Conservation (phyloP, 2,329 filamentous ascomycete species). For the Seiridium cupressi region DNA sequence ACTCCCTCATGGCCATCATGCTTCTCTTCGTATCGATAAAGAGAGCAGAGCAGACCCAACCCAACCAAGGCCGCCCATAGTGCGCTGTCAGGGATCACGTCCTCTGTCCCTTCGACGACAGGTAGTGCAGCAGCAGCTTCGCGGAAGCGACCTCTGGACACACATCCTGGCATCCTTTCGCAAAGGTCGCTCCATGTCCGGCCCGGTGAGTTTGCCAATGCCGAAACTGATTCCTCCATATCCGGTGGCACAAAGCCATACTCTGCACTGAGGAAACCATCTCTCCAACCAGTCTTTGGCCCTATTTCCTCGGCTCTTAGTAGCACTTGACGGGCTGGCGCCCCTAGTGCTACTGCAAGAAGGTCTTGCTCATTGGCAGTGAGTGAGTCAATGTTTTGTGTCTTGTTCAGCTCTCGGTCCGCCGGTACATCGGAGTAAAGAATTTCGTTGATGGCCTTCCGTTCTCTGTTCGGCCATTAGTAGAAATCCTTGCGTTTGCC, state of each 20-base stretch:
- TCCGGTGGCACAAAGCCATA: slow-evolving; percentile 52
- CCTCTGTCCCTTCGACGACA: slow-evolving; percentile 45
- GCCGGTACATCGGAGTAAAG: slow-evolving; percentile 43
- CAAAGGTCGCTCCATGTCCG: slow-evolving; percentile 55
- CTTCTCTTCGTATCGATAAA: slow-evolving; percentile 51
- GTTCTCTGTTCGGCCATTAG: slow-evolving; percentile 30
- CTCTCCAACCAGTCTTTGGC: slow-evolving; percentile 47
- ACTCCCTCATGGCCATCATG: slow-evolving; percentile 52
- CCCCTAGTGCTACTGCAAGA: slow-evolving; percentile 50
- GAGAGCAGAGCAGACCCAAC: slow-evolving; percentile 51
- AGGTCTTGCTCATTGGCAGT: slow-evolving; percentile 47
- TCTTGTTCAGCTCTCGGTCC: slow-evolving; percentile 34
- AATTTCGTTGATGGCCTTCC: slow-evolving; percentile 46
- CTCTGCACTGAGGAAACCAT: slow-evolving; percentile 49
- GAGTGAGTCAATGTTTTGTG: slow-evolving; percentile 46
- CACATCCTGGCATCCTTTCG: slow-evolving; percentile 51
- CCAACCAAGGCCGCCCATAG: slow-evolving; percentile 53
- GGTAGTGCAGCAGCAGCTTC: slow-evolving; percentile 48
- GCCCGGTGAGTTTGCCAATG: slow-evolving; percentile 44
- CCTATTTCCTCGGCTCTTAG: slow-evolving; percentile 52
- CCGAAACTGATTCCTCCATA: slow-evolving; percentile 46
- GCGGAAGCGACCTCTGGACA: slow-evolving; percentile 47
- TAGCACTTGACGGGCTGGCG: slow-evolving; percentile 53
- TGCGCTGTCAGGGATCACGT: slow-evolving; percentile 49
- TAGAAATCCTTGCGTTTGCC: slow-evolving; percentile 3